Evolutionary conservation across 768 basidiomycete species (phyloP), one percentile per base, ranked within the genome.

Genomic region (Vishniacozyma victoriae): DNA sequence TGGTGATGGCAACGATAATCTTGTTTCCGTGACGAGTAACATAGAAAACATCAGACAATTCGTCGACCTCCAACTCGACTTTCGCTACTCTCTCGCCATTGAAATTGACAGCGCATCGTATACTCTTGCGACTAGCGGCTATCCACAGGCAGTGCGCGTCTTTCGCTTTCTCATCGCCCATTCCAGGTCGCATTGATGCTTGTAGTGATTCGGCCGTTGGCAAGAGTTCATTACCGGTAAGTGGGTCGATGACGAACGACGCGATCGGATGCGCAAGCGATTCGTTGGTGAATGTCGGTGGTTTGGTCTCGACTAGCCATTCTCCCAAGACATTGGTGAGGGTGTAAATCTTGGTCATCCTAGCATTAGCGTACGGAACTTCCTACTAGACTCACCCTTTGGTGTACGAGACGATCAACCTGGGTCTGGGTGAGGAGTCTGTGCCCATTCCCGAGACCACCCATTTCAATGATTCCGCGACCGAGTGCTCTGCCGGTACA

Each of bases 81-180:
- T 80, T 85, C 3, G 77, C 80, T 16, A 87, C 69, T 37, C 79
- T 76, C 13, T 85, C 80, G 3, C 86, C 86, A 38, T 75, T 80
- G 29, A 87, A 75, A 58, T 83, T 78, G 3, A 77, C 69, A 38
- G 76, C 75, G 42, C 75, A 77, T 51, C 80, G 75, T 2, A 78
- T 83, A 44, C 82, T 81, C 57, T 79, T 84, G 9, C 71, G 68
- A 16, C 83, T 81, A 12, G 79, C 78, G 1, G 76, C 73, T 0
- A 86, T 72, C 76, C 77, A 77, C 26, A 80, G 63, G 53, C 74
- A 75, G 38, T 73, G 69, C 1, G 59, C 65, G 16, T 55, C 61
- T 31, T 71, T 71, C 23, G 46, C 48, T 7, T 67, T 60, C 2
- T 76, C 75, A 9, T 40, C 40, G 7, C 70, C 55, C 0, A 75